Conservation (phyloP, 176 grass and related monocot species). For the Otatea glauca region DNA sequence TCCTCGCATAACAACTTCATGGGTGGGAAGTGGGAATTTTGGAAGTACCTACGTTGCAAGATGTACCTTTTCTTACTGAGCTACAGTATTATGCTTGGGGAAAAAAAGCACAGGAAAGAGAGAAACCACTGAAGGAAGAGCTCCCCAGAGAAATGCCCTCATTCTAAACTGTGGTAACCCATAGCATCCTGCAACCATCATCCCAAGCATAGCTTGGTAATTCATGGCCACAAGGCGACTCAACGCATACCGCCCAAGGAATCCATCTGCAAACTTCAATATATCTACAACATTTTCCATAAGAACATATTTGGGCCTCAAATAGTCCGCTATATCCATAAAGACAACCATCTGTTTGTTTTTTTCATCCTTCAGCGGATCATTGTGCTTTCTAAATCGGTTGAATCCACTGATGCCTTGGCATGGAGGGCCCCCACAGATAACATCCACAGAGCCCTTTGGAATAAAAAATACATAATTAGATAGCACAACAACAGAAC, state of each 20-base stretch:
- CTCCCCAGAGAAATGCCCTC: conserved; percentile 68
- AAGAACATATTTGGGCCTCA: conserved; percentile 65
- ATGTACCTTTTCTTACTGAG: conserved; percentile 2
- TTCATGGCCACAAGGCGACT: conserved; percentile 60
- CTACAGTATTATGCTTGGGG: neutral
- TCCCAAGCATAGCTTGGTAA: conserved; percentile 61
- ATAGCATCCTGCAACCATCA: conserved; percentile 70
- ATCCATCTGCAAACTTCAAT: conserved; percentile 68
- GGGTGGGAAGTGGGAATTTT: conserved; percentile 66
- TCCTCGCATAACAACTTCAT: conserved; percentile 67
- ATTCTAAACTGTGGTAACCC: conserved; percentile 71
- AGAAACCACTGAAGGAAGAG: conserved; percentile 59
- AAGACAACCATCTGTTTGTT: conserved; percentile 63
- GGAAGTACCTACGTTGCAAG: conserved; percentile 53
- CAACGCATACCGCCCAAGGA: conserved; percentile 57
- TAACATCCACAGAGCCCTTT: conserved; percentile 74
- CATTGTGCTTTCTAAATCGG: conserved; percentile 45
- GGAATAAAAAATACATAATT: neutral
- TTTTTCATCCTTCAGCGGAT: conserved; percentile 62
- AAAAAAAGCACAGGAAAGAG: neutral
- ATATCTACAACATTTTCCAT: conserved; percentile 83
- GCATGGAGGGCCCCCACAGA: conserved; percentile 88
- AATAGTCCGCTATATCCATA: conserved; percentile 69
- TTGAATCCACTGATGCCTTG: conserved; percentile 93
- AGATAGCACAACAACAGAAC: too few species aligned